Conservation (phyloP, 768 basidiomycete species). For the Calocybe cyanea region DNA sequence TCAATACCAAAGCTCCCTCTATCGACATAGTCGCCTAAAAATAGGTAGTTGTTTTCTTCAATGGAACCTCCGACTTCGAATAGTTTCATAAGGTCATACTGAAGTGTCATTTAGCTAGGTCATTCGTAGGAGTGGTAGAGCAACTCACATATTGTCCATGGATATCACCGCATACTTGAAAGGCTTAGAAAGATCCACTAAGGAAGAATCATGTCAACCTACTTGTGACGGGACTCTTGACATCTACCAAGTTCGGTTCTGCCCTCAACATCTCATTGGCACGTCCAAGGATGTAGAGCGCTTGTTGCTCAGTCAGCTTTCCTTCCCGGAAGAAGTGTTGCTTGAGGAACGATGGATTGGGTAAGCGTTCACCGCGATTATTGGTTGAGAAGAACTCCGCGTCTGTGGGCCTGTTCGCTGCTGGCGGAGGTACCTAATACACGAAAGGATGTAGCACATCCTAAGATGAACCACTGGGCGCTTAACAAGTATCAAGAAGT, state of each 20-base stretch:
- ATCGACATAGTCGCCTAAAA: conserved; percentile 97
- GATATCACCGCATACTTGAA: conserved; percentile 89
- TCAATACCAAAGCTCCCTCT: conserved; percentile 86
- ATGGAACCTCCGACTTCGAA: conserved; percentile 92
- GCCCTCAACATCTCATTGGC: conserved; percentile 60
- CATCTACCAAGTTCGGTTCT: conserved; percentile 84
- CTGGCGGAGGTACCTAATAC: conserved; percentile 67
- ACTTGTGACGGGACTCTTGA: conserved; percentile 91
- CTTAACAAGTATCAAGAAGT: conserved; percentile 1
- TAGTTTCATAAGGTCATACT: conserved; percentile 98
- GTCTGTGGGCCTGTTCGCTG: conserved; percentile 59
- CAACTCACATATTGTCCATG: conserved; percentile 88
- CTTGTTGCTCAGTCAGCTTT: conserved; percentile 77
- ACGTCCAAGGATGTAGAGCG: conserved; percentile 73
- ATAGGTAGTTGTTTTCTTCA: conserved; percentile 80
- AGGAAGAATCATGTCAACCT: conserved; percentile 25
- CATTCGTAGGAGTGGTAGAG: not conserved
- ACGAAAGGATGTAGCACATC: not conserved
- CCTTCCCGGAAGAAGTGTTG: conserved; percentile 90
- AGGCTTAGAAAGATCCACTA: not conserved
- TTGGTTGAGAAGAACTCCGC: conserved; percentile 64
- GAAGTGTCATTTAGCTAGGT: not conserved
- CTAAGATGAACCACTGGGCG: conserved; percentile 2
- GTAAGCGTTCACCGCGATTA: conserved; percentile 51
- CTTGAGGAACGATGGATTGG: conserved; percentile 78